A percentile compares a stretch with the other conserved stretches of the same genome.
Evolutionary conservation across 2,329 filamentous ascomycete species (phyloP).

Genomic region (Aspergillus chevalieri): DNA sequence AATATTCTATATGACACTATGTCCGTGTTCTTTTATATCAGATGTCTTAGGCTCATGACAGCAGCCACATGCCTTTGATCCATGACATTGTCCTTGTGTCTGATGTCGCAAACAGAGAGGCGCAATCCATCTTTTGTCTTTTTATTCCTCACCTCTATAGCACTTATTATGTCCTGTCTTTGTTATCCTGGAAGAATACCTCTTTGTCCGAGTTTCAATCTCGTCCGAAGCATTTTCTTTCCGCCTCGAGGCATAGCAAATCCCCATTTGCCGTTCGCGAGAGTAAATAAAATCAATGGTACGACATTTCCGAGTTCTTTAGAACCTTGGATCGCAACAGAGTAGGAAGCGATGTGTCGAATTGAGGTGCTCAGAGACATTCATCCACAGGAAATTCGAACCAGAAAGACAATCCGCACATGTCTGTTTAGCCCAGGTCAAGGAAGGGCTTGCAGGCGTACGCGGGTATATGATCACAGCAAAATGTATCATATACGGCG

Average conservation of each 20-base stretch:
- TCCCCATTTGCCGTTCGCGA: not conserved
- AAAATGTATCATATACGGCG: conserved; percentile 12
- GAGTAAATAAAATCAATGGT: not conserved
- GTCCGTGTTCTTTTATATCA: conserved; percentile 14
- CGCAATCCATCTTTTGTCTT: conserved; percentile 7
- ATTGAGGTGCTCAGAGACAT: conserved; percentile 10
- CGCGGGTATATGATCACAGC: conserved; percentile 9
- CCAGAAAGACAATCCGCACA: conserved; percentile 13
- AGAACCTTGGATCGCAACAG: not conserved
- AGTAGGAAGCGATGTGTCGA: conserved; percentile 10
- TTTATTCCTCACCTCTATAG: not conserved
- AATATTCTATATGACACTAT: not conserved
- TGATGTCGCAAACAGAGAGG: conserved; percentile 2
- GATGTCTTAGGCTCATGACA: conserved; percentile 22
- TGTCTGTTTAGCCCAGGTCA: conserved; percentile 9
- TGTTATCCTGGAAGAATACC: conserved; percentile 7
- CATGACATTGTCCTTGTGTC: conserved; percentile 9
- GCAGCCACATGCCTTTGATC: conserved; percentile 16
- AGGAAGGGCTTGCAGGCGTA: conserved; percentile 7
- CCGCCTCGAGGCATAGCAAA: not conserved
- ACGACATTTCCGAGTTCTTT: not conserved
- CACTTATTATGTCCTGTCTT: conserved; percentile 5
- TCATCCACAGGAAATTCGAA: conserved; percentile 15
- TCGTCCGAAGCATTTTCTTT: not conserved
- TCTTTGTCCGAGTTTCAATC: conserved; percentile 5